phyloP scores from a whole-genome alignment of 768 basidiomycete species.

The Psilocybe cubensis region DNA sequence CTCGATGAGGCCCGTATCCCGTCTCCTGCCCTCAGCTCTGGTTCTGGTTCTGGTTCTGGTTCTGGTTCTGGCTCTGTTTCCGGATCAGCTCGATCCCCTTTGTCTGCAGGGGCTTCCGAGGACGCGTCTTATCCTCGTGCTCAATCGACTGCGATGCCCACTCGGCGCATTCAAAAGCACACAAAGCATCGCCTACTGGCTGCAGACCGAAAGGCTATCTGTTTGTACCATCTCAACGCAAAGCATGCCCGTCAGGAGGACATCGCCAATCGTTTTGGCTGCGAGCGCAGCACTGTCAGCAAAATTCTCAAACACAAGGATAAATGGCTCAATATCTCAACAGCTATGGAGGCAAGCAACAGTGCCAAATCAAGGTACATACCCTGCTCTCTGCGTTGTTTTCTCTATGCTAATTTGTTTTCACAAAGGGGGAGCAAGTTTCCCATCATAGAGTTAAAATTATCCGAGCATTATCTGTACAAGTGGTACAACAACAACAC shows the following conservation, averaged over 20 bases:
- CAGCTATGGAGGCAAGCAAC: constrained; percentile 54
- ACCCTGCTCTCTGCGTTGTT: not conserved
- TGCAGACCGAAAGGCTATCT: constrained; percentile 76
- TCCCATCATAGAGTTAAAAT: constrained; percentile 71
- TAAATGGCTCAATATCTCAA: constrained; percentile 72
- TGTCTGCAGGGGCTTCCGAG: not conserved
- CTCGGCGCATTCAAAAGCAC: constrained; percentile 35
- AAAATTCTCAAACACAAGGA: constrained; percentile 87
- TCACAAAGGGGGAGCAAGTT: constrained; percentile 73
- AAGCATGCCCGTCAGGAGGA: constrained; percentile 82
- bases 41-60: no score
- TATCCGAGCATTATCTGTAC: constrained; percentile 60
- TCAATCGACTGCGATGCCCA: not conserved
- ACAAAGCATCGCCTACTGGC: constrained; percentile 78
- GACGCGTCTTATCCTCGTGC: not conserved
- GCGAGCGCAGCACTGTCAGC: constrained; percentile 92
- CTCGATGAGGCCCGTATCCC: constrained; percentile 42
- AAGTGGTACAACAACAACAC: constrained; percentile 49
- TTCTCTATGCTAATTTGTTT: constrained; percentile 2
- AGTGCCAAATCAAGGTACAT: constrained; percentile 73
- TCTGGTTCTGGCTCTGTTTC: constrained; percentile 35
- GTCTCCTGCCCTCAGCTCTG: constrained; percentile 67
- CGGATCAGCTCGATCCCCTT: not conserved
- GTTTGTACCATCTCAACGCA: constrained; percentile 62
- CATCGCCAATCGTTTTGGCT: constrained; percentile 73